These are phyloP conservation scores for Pyrenula massariospora DNA, from an alignment of 495 filamentous ascomycete genomes.

Conservation along the genomic window DNA sequence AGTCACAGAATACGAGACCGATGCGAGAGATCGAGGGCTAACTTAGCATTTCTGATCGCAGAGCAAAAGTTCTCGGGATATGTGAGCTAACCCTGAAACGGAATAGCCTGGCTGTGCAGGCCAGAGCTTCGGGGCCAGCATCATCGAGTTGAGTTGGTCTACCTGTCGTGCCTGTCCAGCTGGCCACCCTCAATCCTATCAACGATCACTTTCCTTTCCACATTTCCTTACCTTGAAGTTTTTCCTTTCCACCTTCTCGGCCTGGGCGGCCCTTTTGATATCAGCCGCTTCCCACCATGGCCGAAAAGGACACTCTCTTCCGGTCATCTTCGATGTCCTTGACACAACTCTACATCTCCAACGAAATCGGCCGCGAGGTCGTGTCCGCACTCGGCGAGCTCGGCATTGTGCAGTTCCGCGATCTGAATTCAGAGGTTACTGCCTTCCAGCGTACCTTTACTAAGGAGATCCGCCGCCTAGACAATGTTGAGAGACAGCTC, in stretches of 20 bases:
- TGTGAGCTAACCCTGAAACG: not conserved
- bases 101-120: not conserved
- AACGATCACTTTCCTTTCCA: not conserved
- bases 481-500: constrained; percentile 96
- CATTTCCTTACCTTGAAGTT: not conserved
- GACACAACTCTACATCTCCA: constrained; percentile 97
- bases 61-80: no score
- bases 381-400: constrained; percentile 93
- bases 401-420: constrained; percentile 89
- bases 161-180: constrained; percentile 7
- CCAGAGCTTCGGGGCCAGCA: not conserved
- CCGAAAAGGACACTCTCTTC: constrained; percentile 82
- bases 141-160: not conserved
- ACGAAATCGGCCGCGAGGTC: constrained; percentile 95
- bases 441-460: constrained; percentile 97
- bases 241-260: not conserved
- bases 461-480: constrained; percentile 88
- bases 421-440: constrained; percentile 84
- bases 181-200: not conserved
- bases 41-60: no score
- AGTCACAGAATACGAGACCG: no score
- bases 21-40: no score
- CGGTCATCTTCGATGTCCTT: constrained; percentile 99
- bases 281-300: constrained; percentile 23
- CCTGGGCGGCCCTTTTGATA: not conserved